These are phyloP conservation scores for Boletus rubescentipes DNA, from an alignment of 768 basidiomycete genomes.

Conservation along the genomic window DNA sequence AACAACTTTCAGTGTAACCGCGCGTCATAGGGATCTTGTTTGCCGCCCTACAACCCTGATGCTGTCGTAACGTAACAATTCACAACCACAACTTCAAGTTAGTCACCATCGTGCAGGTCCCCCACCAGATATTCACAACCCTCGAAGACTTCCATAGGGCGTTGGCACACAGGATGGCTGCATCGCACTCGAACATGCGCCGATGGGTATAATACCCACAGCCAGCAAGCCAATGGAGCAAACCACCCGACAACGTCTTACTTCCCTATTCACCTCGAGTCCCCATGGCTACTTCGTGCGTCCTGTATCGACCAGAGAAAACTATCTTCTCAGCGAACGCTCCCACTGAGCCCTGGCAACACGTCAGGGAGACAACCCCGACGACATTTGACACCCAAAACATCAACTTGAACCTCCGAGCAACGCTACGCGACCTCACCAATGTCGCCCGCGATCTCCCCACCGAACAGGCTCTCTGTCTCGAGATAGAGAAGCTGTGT, in stretches of 20 bases:
- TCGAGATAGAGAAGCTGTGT: constrained; percentile 19
- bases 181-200: neutral
- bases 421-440: neutral
- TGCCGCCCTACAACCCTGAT: too few species aligned
- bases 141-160: neutral
- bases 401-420: neutral
- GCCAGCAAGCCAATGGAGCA: neutral
- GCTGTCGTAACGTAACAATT: too few species aligned
- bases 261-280: too few species aligned
- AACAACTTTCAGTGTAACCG: too few species aligned
- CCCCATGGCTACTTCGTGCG: constrained; percentile 9
- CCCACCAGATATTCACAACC: constrained; percentile 3
- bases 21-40: too few species aligned
- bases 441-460: constrained; percentile 3
- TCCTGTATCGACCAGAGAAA: neutral
- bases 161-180: neutral
- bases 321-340: neutral
- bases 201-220: constrained; percentile 11
- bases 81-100: too few species aligned
- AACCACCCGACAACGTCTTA: neutral
- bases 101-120: too few species aligned
- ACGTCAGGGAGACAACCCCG: neutral
- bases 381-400: neutral
- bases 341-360: neutral
- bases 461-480: constrained; percentile 11